These are phyloP conservation scores for Boletus coccyginus DNA, from an alignment of 768 basidiomycete species.

Conservation along the genomic window DNA sequence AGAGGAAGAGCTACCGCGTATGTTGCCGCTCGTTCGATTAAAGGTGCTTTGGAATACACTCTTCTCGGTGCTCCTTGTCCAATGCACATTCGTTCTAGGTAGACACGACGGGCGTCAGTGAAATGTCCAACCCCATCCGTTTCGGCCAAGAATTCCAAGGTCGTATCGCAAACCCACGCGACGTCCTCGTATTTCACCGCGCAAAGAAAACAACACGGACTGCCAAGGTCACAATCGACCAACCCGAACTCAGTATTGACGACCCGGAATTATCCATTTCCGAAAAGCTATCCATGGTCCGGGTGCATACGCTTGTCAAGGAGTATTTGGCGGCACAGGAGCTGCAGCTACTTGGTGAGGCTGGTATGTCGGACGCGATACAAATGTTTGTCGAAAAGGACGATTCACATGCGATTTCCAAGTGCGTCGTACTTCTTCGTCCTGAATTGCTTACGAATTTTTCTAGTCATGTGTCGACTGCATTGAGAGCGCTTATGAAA, in stretches of 20 bases:
- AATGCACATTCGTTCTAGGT: slow-evolving; percentile 46
- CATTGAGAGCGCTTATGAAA: slow-evolving; percentile 62
- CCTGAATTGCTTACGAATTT: neutral
- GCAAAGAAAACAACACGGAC: slow-evolving; percentile 52
- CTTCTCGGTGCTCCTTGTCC: neutral
- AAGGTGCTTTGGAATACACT: slow-evolving; percentile 48
- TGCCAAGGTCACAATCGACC: slow-evolving; percentile 65
- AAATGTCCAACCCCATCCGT: slow-evolving; percentile 93
- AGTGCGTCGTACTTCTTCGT: slow-evolving; percentile 46
- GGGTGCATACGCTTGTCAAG: slow-evolving; percentile 86
- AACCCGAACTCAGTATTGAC: slow-evolving; percentile 80
- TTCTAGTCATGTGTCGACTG: slow-evolving; percentile 62
- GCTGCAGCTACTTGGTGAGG: slow-evolving; percentile 85
- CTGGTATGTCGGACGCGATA: slow-evolving; percentile 91
- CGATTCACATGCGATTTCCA: slow-evolving; percentile 87
- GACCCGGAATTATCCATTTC: slow-evolving; percentile 61
- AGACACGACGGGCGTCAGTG: slow-evolving; percentile 85
- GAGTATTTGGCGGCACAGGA: slow-evolving; percentile 94
- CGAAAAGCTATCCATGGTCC: slow-evolving; percentile 78
- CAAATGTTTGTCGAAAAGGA: slow-evolving; percentile 97
- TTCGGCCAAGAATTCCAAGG: slow-evolving; percentile 96
- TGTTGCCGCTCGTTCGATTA: slow-evolving; percentile 86
- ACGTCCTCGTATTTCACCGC: slow-evolving; percentile 88
- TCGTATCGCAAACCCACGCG: slow-evolving; percentile 89
- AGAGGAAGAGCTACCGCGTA: slow-evolving; percentile 57